Evolutionary conservation across 805 yeast species (phyloP), one percentile per base, ranked within the genome.

Genomic region (Metschnikowia shivogae): DNA sequence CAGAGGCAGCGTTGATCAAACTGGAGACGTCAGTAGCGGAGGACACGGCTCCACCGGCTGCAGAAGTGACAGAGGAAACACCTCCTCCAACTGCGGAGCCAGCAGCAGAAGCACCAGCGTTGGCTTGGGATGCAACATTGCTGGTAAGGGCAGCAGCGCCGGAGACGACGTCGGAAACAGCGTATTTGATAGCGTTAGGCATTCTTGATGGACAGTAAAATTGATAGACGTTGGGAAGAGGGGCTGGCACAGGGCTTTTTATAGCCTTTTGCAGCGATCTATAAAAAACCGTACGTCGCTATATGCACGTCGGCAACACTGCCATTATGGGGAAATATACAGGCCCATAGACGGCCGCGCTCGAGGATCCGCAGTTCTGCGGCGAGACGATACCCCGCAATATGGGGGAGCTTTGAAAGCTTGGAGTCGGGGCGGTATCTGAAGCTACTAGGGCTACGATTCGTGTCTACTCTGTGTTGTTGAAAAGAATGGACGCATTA

Each of bases 101-200:
- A 12, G 7, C 20, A 34, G 10, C 36, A 27, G 17, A 12, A 7
- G 43, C 44, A 14, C 28, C 49, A 8, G 36, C 42, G 7, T 19
- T 48, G 9, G 34, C 43, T 2, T 28, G 17, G 32, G 36, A 52
- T 5, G 37, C 39, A 9, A 19, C 54, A 14, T 37, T 48, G 9
- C 30, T 36, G 10, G 43, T 34, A 5, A 30, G 35, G 3, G 44
- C 36, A 24, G 37, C 49, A 34, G 39, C 39, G 35, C 36, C 45
- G 17, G 50, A 31, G 44, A 29, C 29, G 30, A 27, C 42, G 44
- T 39, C 46, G 30, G 48, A 33, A 36, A 61, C 63, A 38, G 64
- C 67, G 56, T 45, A 62, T 31, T 64, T 50, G 43, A 61, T 59
- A 41, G 68, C 68, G 65, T 63, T 62, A 31, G 42, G 42, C 42